Evolutionary conservation across 306 rosid species (phyloP).

Genomic region (Rosa lucieae): DNA sequence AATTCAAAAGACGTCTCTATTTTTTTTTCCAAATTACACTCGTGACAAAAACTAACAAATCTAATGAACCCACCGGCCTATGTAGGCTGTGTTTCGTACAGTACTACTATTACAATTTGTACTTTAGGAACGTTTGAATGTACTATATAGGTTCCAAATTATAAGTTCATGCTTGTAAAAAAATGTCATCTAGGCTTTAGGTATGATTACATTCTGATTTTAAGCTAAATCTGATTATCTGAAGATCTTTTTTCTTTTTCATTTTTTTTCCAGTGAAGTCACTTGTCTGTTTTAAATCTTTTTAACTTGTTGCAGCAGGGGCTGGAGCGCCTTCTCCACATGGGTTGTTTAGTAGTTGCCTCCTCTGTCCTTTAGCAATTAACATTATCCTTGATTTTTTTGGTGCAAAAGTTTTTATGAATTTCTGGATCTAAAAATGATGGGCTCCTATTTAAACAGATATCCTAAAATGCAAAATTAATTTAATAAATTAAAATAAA

Average conservation of each 20-base stretch:
- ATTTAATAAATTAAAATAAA: not conserved
- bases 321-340: slow-evolving; percentile 8
- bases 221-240: not conserved
- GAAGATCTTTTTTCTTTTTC: not conserved
- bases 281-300: not conserved
- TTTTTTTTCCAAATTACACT: no score
- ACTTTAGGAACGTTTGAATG: not conserved
- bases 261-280: not conserved
- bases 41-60: no score
- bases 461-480: not conserved
- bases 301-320: not conserved
- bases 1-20: not conserved
- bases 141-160: not conserved
- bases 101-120: not conserved
- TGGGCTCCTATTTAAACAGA: not conserved
- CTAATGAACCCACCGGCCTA: no score
- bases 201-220: not conserved
- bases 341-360: slow-evolving; percentile 26
- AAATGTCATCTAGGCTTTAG: not conserved
- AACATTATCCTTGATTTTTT: not conserved
- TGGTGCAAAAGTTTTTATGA: not conserved
- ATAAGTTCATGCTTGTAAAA: not conserved
- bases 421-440: slow-evolving; percentile 9
- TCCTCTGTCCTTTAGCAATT: slow-evolving; percentile 6
- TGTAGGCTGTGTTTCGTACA: not conserved